A percentile compares a stretch with the other conserved stretches of the same genome.
Evolutionary conservation across 352 stramenopile genomes (phyloP).

Genomic region (Thraustotheca clavata): DNA sequence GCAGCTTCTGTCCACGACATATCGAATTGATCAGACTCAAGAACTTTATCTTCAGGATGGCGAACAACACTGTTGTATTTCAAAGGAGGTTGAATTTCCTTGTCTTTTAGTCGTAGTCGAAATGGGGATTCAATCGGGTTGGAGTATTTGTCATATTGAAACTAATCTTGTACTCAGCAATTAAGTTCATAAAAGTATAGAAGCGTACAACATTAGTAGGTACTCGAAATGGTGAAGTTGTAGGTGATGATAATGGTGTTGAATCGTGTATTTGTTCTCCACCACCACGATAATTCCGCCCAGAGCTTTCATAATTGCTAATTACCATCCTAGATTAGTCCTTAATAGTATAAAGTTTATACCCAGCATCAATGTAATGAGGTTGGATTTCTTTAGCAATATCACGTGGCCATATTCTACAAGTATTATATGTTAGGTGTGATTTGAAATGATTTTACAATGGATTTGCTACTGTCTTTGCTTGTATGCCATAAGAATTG

Average conservation of each 20-base stretch:
- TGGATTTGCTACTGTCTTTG: constrained; percentile 33
- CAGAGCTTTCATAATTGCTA: constrained; percentile 9
- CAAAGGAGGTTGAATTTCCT: constrained; percentile 62
- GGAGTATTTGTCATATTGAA: constrained; percentile 26
- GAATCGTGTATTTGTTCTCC: not conserved
- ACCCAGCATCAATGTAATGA: constrained; percentile 14
- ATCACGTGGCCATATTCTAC: constrained; percentile 17
- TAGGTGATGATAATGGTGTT: not conserved
- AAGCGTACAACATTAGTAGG: constrained; percentile 48
- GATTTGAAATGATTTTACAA: constrained; percentile 28
- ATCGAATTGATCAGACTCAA: constrained; percentile 20
- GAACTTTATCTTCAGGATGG: constrained; percentile 54
- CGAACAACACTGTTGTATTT: constrained; percentile 21
- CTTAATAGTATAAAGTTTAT: not conserved
- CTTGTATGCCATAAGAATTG: constrained; percentile 46
- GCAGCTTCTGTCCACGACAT: constrained; percentile 38
- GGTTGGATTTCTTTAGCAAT: not conserved
- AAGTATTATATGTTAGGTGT: not conserved
- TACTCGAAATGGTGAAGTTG: constrained; percentile 29
- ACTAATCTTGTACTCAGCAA: too few species aligned
- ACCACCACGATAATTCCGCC: constrained; percentile 1
- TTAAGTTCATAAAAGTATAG: constrained; percentile 26
- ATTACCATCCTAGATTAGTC: not conserved
- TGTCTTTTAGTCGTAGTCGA: constrained; percentile 50
- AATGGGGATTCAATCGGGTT: constrained; percentile 35